Evolutionary conservation across 768 basidiomycete species (phyloP), one percentile per base, ranked within the genome.

Genomic region (Amanita jacksonii): DNA sequence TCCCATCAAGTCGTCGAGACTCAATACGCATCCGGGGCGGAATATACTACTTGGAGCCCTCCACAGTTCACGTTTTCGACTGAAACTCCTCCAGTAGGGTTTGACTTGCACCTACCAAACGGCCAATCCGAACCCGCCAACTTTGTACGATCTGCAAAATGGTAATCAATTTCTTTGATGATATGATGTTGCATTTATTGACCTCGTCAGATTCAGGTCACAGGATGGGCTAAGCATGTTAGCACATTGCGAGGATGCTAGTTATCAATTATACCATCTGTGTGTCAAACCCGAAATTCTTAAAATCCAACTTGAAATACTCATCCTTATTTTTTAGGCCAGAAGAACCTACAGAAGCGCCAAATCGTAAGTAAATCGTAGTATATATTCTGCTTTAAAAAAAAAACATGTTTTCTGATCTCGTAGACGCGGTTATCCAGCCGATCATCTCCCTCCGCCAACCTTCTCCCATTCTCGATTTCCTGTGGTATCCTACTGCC

Each of bases 401-500:
- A 35, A 25, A 34, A 16, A 23, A 34, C 31, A 32, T 18, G 28
- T 20, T 19, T 6, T 16, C 16, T 15, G 9, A 31, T n/a, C n/a
- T 5, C 38, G 32, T 19, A 32, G 8, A 33, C 25, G 8, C 24
- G 18, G 19, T 34, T n/a, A 31, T 35, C 36, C 22, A 41, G 22
- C 57, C 60, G 31, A 18, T 48, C 35, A 51, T 54, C 22, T 53
- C 56, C 33, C 60, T 79, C 28, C 43, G 52, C 0, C 87, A 88
- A 57, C 62, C 86, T 1, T 71, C 81, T 0, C 76, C 90, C 0
- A 74, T 93, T 27, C 71, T 91, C 27, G 86, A 91, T 44, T 83
- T 77, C 50, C 48, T 70, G 13, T 97, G 93, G 92, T 94, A 85
- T 55, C 92, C 94, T 0, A 68, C 73, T 1, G 92, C 92, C 0